These are phyloP conservation scores for Leptomonas seymouri DNA, from an alignment of 208 protist genomes.

Conservation along the genomic window DNA sequence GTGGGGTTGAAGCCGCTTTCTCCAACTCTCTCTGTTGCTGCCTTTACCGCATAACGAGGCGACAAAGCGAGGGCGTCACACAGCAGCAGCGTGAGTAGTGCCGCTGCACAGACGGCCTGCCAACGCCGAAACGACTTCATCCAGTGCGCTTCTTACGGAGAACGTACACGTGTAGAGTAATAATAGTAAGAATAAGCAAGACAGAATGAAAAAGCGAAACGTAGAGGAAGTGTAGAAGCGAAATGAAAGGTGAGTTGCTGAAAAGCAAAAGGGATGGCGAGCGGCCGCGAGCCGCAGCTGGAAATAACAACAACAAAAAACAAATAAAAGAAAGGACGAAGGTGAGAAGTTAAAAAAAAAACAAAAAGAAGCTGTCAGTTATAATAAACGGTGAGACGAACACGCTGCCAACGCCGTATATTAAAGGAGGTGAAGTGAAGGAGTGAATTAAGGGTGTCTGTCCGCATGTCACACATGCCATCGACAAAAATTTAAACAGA, in stretches of 20 bases:
- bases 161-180: no score
- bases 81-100: constrained; percentile 3
- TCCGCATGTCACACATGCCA: no score
- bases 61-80: neutral
- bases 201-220: constrained; percentile 12
- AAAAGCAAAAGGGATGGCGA: no score
- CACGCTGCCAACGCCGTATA: no score
- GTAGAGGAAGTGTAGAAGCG: neutral
- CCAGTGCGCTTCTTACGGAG: neutral
- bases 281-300: no score
- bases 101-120: neutral
- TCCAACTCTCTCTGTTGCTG: constrained; percentile 47
- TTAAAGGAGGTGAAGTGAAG: no score
- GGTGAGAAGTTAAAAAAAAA: no score
- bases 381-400: no score
- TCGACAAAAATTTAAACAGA: no score
- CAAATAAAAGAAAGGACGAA: neutral
- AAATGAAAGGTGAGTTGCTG: neutral
- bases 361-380: no score
- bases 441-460: no score
- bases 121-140: neutral
- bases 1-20: neutral
- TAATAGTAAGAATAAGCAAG: no score
- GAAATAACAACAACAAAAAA: constrained; percentile 16
- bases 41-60: constrained; percentile 24